Conservation (phyloP, 2,329 filamentous ascomycete species). For the Xylariaceae sp. region DNA sequence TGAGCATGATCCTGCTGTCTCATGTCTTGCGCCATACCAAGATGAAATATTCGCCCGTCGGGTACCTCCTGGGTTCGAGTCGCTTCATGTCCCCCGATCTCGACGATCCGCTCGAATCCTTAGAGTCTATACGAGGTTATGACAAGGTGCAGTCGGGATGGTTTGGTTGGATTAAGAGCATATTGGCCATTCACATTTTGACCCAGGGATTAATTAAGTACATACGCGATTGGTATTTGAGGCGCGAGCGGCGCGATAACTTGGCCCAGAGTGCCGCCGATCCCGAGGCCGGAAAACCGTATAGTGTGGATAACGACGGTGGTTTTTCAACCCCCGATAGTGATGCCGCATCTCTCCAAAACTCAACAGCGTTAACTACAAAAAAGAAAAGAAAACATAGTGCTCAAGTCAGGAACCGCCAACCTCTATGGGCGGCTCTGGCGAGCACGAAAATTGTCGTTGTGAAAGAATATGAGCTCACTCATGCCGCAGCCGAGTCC, state of each 20-base stretch:
- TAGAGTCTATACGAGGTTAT: slow-evolving; percentile 46
- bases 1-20: slow-evolving; percentile 65
- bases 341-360: slow-evolving; percentile 55
- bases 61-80: slow-evolving; percentile 49
- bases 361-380: slow-evolving; percentile 60
- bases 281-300: slow-evolving; percentile 63
- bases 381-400: slow-evolving; percentile 92
- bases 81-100: slow-evolving; percentile 49
- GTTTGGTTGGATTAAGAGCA: slow-evolving; percentile 68
- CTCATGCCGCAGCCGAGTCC: slow-evolving; percentile 73
- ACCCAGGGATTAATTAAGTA: slow-evolving; percentile 73
- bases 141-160: slow-evolving; percentile 56
- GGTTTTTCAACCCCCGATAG: slow-evolving; percentile 58
- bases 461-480: slow-evolving; percentile 87
- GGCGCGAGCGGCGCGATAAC: slow-evolving; percentile 59
- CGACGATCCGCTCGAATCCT: slow-evolving; percentile 51
- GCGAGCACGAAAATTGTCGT: slow-evolving; percentile 97
- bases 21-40: slow-evolving; percentile 55
- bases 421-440: slow-evolving; percentile 91
- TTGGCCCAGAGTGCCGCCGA: slow-evolving; percentile 55
- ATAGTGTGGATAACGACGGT: slow-evolving; percentile 44
- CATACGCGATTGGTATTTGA: slow-evolving; percentile 69
- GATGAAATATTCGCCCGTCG: slow-evolving; percentile 50
- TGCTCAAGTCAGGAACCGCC: slow-evolving; percentile 84
- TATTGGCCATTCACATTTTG: slow-evolving; percentile 74